Base-by-base conservation (phyloP, 192 early-diverging fungal species). In the Chytriomyces sp. region DNA sequence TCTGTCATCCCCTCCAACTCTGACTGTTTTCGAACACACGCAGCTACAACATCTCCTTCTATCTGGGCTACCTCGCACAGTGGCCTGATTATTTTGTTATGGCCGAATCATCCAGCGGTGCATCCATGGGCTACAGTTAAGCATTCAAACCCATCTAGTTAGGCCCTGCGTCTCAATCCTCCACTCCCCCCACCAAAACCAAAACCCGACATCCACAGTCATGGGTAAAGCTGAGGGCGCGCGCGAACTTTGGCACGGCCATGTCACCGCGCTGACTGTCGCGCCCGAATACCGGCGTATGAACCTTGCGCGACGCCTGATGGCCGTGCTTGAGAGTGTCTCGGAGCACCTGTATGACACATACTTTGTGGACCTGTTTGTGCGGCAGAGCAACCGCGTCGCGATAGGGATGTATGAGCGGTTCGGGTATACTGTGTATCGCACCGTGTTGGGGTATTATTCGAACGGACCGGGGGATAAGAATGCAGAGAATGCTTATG, bases 221-320 rank as follows among this genome's bases (percentile, higher is more conserved):
- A 96, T 99, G 92, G 95, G 95, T 36, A 99, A 99, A 74, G 93
- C 93, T 12, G 97, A 99, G 75, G 97, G 96, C 58, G 82, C 78
- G 0, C 88, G 85, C 37, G 88, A 90, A 63, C 85, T 92, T 32
- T 98, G 96, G 96, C 97, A 99, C 75, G 97, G 97, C 5, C 97
- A 99, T 73, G 97, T 99, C 33, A 97, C 97, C 2, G 97, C 97
- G 7, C 85, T 99, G 37, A 98, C 97, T 4, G 97, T 99, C 0
- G 93, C 93, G 0, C 95, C 97, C 19, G 95, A 97, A 75, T 98
- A 91, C 74, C 91, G 97, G 39, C 87, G 95, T 12, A 78, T 98
- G 70, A 94, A 95, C 4, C 86, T 99, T 0, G 97, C 93, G 4
- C 84, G 91, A 49, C 85, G 88, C 10, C 88, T 99, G 76, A 98